Evolutionary conservation across 345 rosid species (phyloP), one percentile per base, ranked within the genome.

Genomic region (Zanthoxylum bungeanum): DNA sequence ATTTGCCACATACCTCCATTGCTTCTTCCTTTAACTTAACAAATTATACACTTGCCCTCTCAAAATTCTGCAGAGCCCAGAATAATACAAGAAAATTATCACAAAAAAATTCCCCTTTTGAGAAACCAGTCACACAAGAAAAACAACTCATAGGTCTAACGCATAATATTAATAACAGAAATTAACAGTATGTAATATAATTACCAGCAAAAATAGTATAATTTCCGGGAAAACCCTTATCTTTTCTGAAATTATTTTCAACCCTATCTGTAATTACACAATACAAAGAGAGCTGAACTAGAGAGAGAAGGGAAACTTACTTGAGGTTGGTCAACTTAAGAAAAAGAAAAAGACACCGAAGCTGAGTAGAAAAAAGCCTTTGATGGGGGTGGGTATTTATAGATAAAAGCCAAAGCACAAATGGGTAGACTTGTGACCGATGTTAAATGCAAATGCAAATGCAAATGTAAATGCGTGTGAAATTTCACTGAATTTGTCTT

Each of bases 1-100:
- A 78, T 75, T 88, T 90, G 63, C 92, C 94, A 82, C 75, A 79
- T 78, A 84, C 95, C 85, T 93, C 98, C 98, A 93, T 89, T 73
- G 79, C 78, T 76, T 76, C 60, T 63, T 52, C 36, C 37, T 22
- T 53, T 68, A 52, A 24, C 37, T 73, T 69, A 56, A 51, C 24
- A 40, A 31, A 74, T 64, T 42, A 42, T 17, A 42, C 47, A 60
- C 24, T 14, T 53, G 21, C 40, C 69, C 68, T 24, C 36, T 25
- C 17, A 31, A 27, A 68, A 70, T 53, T 79, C 86, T 83, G 83
- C 83, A 80, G 66, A 33, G 30, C 77, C 80, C 72, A 68, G 57
- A 17, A 78, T 70, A 78, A 64, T 65, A 79, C 62, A 42, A 42
- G 19, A n/a, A 42, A 11, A 42, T 42, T 12, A 42, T 42, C 47